Evolutionary conservation across 1,284 basidiomycete species (phyloP).

Genomic region (Anthracocystis setariae): DNA sequence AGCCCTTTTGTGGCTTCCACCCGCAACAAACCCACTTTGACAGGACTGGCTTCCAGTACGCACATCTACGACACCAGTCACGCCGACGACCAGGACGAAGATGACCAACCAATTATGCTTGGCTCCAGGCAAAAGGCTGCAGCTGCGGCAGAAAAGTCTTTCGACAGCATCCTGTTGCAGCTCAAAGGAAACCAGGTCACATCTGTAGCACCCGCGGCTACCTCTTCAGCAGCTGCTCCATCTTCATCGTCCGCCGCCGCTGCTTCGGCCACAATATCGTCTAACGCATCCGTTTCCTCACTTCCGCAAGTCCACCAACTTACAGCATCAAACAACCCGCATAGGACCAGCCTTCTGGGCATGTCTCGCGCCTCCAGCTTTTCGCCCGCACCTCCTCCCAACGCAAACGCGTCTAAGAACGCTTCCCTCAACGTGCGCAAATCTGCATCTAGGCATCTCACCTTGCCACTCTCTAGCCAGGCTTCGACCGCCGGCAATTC

Average conservation of each 20-base stretch:
- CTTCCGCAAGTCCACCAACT: background rate
- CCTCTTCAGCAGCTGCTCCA: background rate
- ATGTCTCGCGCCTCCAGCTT: conserved; percentile 51
- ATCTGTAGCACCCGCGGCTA: background rate
- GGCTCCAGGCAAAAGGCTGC: conserved; percentile 42
- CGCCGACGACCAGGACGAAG: conserved; percentile 12
- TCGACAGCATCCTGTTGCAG: conserved; percentile 44
- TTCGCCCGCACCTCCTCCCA: conserved; percentile 26
- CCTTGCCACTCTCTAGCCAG: conserved; percentile 22
- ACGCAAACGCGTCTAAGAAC: conserved; percentile 3
- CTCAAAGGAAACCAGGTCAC: conserved; percentile 17
- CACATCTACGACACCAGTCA: background rate
- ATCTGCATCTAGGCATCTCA: conserved; percentile 8
- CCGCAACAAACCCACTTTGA: conserved; percentile 14
- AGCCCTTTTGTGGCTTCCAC: conserved; percentile 29
- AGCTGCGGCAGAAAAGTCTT: conserved; percentile 42
- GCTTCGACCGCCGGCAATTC: background rate
- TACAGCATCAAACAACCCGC: conserved; percentile 11
- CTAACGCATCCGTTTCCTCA: conserved; percentile 8
- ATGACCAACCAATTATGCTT: conserved; percentile 38
- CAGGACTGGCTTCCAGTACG: conserved; percentile 3
- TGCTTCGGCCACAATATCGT: conserved; percentile 1
- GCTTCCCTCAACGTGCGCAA: conserved; percentile 24
- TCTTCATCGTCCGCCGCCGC: background rate
- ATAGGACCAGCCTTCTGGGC: conserved; percentile 31